These are phyloP conservation scores for Phytophthora fragariaefolia DNA, from an alignment of 352 stramenopile species.

Conservation along the genomic window DNA sequence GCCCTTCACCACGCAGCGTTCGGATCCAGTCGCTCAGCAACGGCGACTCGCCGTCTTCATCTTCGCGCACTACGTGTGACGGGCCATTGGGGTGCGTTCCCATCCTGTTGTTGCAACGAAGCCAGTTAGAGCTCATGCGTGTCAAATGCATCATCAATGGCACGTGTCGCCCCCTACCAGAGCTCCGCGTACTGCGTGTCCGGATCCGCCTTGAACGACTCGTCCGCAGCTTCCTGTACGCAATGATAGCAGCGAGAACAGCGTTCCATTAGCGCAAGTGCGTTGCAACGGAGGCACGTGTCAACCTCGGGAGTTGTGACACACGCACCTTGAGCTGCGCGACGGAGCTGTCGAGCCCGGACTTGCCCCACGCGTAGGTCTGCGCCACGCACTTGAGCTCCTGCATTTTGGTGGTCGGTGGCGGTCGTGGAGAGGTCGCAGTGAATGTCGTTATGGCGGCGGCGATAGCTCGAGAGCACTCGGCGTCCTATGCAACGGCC, in stretches of 20 bases:
- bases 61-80: constrained; percentile 68
- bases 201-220: constrained; percentile 52
- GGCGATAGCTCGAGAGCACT: constrained; percentile 19
- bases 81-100: constrained; percentile 95
- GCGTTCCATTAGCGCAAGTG: background rate
- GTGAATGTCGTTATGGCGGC: constrained; percentile 26
- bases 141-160: constrained; percentile 12
- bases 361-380: constrained; percentile 93
- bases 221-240: constrained; percentile 53
- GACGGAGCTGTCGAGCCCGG: constrained; percentile 79
- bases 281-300: background rate
- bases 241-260: constrained; percentile 5
- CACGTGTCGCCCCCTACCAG: constrained; percentile 53
- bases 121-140: constrained; percentile 9
- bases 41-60: constrained; percentile 39
- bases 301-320: constrained; percentile 3
- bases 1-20: constrained; percentile 45
- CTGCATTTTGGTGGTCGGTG: constrained; percentile 51
- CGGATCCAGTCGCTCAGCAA: constrained; percentile 70
- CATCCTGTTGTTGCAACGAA: constrained; percentile 69
- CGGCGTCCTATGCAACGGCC: constrained; percentile 28
- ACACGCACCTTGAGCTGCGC: constrained; percentile 84
- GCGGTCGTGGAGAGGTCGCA: background rate
- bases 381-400: constrained; percentile 87
- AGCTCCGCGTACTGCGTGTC: constrained; percentile 85